Evolutionary conservation across 108 stramenopile genomes (phyloP).

Genomic region (Pseudonitzschia delicatissima): DNA sequence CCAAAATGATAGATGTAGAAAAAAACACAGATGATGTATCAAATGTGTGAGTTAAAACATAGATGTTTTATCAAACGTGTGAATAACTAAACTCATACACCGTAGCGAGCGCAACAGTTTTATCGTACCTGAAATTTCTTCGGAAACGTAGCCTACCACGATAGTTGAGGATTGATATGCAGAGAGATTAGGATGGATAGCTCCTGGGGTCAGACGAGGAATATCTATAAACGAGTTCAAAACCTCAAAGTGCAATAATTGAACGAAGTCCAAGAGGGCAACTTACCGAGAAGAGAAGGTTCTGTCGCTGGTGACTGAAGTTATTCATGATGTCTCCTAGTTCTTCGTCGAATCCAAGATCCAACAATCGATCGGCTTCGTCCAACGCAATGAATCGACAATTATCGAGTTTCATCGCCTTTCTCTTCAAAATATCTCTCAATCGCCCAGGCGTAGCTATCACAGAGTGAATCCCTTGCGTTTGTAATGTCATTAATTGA

Average conservation of each 20-base stretch:
- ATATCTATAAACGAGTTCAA: background rate
- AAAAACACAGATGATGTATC: background rate
- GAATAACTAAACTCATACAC: too few relatives aligned
- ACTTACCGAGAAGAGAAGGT: conserved; percentile 84
- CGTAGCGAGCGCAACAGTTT: background rate
- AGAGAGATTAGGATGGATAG: too few relatives aligned
- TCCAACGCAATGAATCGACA: conserved; percentile 96
- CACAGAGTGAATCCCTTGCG: conserved; percentile 87
- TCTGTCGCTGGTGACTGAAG: conserved; percentile 96
- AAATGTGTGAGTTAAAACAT: too few relatives aligned
- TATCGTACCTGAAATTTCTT: conserved; percentile 84
- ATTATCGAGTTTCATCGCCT: conserved; percentile 80
- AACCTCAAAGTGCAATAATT: background rate
- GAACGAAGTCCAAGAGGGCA: background rate
- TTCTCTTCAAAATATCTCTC: conserved; percentile 88
- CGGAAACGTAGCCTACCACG: conserved; percentile 90
- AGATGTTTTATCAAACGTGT: too few relatives aligned
- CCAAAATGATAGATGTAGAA: background rate
- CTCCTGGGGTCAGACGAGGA: background rate
- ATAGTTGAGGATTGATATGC: background rate
- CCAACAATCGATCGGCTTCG: conserved; percentile 98
- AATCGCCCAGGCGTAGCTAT: conserved; percentile 97
- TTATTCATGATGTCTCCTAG: conserved; percentile 95
- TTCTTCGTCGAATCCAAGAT: conserved; percentile 98
- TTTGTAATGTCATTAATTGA: conserved; percentile 75